Conservation (phyloP, 495 filamentous ascomycete species). For the Glutinoglossum americanum region DNA sequence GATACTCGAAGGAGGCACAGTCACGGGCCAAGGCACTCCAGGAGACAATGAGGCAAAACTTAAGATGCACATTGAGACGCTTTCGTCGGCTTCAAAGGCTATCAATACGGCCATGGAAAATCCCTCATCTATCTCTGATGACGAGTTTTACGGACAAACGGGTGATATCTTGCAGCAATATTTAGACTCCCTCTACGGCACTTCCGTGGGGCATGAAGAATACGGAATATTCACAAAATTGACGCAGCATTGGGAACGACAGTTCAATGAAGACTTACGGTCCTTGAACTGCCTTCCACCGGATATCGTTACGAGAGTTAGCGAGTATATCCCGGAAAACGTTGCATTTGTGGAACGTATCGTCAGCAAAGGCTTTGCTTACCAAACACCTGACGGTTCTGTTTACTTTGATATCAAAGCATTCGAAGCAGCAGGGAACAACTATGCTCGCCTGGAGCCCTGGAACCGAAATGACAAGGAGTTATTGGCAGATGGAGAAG, state of each 20-base stretch:
- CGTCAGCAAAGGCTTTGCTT: constrained; percentile 69
- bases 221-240: constrained; percentile 60
- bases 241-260: constrained; percentile 58
- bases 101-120: constrained; percentile 7
- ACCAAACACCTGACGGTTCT: constrained; percentile 56
- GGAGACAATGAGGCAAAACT: constrained; percentile 64
- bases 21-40: constrained; percentile 35
- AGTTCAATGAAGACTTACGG: constrained; percentile 69
- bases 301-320: constrained; percentile 66
- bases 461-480: constrained; percentile 69
- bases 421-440: constrained; percentile 66
- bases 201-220: constrained; percentile 52
- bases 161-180: constrained; percentile 66
- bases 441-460: constrained; percentile 70
- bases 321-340: constrained; percentile 73
- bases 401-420: constrained; percentile 87
- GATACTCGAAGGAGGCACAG: constrained; percentile 39
- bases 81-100: constrained; percentile 18
- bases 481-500: constrained; percentile 76
- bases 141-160: constrained; percentile 32
- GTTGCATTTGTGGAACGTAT: constrained; percentile 56
- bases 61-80: constrained; percentile 82
- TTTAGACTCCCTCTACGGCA: constrained; percentile 55
- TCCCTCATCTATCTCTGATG: constrained; percentile 10
- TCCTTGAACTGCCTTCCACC: constrained; percentile 71